Evolutionary conservation across 2,329 filamentous ascomycete species (phyloP).

Genomic region (Plectosphaerella sp.): DNA sequence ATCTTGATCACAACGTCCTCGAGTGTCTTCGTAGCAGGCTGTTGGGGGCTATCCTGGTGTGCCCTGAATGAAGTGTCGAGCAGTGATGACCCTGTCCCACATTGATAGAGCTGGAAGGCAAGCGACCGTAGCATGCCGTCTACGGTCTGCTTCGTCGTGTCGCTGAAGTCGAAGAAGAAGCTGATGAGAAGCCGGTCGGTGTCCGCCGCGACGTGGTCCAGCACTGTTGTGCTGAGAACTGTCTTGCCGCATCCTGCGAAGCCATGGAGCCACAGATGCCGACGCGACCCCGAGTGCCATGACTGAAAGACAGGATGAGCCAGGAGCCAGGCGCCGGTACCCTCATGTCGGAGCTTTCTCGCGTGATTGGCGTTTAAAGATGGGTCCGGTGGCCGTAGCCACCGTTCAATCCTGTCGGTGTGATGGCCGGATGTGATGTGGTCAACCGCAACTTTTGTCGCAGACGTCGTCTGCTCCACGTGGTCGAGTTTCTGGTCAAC

Average conservation of each 20-base stretch:
- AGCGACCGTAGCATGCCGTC: slow-evolving; percentile 11
- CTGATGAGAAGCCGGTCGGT: neutral
- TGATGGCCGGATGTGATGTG: neutral
- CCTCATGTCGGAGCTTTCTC: slow-evolving; percentile 5
- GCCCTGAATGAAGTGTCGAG: no score
- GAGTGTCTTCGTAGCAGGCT: no score
- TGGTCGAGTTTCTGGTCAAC: neutral
- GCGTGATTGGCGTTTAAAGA: slow-evolving; percentile 9
- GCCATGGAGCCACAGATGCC: slow-evolving; percentile 14
- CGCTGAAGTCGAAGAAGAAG: slow-evolving; percentile 18
- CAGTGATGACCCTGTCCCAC: no score
- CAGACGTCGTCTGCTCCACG: neutral
- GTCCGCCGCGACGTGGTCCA: neutral
- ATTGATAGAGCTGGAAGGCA: neutral
- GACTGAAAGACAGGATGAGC: slow-evolving; percentile 4
- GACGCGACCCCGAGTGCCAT: slow-evolving; percentile 10
- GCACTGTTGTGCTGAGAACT: slow-evolving; percentile 5
- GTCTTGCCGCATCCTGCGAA: slow-evolving; percentile 16
- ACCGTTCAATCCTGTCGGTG: slow-evolving; percentile 5
- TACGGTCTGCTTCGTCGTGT: slow-evolving; percentile 12
- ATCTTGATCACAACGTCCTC: slow-evolving; percentile 6
- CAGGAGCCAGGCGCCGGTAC: slow-evolving; percentile 11
- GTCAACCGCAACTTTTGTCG: neutral
- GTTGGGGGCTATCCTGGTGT: no score
- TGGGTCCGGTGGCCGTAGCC: slow-evolving; percentile 8